phyloP scores from a whole-genome alignment of 2,329 filamentous ascomycete genomes.

The Aspergillus ustus region DNA sequence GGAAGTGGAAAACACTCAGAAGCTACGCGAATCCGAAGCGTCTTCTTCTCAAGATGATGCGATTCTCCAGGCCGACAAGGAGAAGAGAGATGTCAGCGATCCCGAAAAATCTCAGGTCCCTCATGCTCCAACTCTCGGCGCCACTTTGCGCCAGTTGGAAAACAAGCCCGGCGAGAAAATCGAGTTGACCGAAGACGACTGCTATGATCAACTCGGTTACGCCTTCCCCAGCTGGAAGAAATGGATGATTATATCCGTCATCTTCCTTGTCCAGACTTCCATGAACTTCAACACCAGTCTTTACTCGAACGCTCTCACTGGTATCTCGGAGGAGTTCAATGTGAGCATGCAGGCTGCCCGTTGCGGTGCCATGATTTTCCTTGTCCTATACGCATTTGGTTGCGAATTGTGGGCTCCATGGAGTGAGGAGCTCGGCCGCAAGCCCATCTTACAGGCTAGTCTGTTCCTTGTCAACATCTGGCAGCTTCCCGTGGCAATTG shows the following conservation, averaged over 20 bases:
- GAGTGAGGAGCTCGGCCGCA: slow-evolving; percentile 81
- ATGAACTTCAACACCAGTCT: slow-evolving; percentile 81
- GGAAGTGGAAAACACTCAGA: slow-evolving; percentile 29
- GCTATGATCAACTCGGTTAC: slow-evolving; percentile 69
- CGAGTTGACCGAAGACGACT: slow-evolving; percentile 60
- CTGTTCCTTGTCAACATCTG: slow-evolving; percentile 78
- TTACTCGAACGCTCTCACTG: slow-evolving; percentile 70
- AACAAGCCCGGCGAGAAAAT: slow-evolving; percentile 32
- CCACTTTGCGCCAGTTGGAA: slow-evolving; percentile 33
- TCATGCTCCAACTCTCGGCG: slow-evolving; percentile 20
- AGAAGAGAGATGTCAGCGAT: slow-evolving; percentile 25
- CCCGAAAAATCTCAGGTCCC: slow-evolving; percentile 24
- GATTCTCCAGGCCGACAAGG: slow-evolving; percentile 24
- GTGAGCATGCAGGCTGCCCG: slow-evolving; percentile 72
- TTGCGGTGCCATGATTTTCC: slow-evolving; percentile 76
- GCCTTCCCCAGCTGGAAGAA: slow-evolving; percentile 66
- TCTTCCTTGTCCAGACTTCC: slow-evolving; percentile 74
- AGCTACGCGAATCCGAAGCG: slow-evolving; percentile 35
- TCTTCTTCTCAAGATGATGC: slow-evolving; percentile 39
- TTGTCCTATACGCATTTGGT: slow-evolving; percentile 80
- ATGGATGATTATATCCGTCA: slow-evolving; percentile 73
- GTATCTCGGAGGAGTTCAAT: slow-evolving; percentile 69
- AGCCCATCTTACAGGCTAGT: slow-evolving; percentile 73
- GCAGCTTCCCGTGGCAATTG: slow-evolving; percentile 73
- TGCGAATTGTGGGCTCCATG: slow-evolving; percentile 89